Conservation (phyloP, 1,284 basidiomycete genomes). For the Cronartium quercuum region DNA sequence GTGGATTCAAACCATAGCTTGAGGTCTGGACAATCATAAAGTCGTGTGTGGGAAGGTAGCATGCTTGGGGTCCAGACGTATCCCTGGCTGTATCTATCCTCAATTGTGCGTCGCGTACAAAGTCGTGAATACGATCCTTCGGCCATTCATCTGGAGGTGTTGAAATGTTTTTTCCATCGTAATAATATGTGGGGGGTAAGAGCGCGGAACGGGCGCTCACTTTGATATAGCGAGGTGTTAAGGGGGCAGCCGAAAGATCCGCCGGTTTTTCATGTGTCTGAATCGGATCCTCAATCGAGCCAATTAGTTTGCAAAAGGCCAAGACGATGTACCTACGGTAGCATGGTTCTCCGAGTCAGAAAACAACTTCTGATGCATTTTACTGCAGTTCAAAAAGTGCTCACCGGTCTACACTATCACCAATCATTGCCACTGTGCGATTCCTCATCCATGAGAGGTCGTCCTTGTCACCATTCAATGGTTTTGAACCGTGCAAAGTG, state of each 20-base stretch:
- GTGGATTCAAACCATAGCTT: not conserved
- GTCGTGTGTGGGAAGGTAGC: not conserved
- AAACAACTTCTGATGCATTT: not conserved
- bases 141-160: slow-evolving; percentile 5
- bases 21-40: not conserved
- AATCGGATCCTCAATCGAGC: slow-evolving; percentile 6
- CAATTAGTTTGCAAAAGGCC: not conserved
- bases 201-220: slow-evolving; percentile 3
- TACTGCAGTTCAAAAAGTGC: no score
- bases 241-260: not conserved
- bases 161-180: not conserved
- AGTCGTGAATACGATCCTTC: not conserved
- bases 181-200: slow-evolving; percentile 1
- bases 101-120: slow-evolving; percentile 5
- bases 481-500: not conserved
- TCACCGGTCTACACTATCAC: not conserved
- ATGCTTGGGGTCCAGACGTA: not conserved
- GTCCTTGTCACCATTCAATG: not conserved
- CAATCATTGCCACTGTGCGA: not conserved
- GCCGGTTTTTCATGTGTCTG: not conserved
- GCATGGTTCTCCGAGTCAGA: not conserved
- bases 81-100: slow-evolving; percentile 3
- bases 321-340: no score
- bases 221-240: no score
- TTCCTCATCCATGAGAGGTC: not conserved